Evolutionary conservation across 768 basidiomycete genomes (phyloP), one percentile per base, ranked within the genome.

Genomic region (Mycena olivaceomarginata): DNA sequence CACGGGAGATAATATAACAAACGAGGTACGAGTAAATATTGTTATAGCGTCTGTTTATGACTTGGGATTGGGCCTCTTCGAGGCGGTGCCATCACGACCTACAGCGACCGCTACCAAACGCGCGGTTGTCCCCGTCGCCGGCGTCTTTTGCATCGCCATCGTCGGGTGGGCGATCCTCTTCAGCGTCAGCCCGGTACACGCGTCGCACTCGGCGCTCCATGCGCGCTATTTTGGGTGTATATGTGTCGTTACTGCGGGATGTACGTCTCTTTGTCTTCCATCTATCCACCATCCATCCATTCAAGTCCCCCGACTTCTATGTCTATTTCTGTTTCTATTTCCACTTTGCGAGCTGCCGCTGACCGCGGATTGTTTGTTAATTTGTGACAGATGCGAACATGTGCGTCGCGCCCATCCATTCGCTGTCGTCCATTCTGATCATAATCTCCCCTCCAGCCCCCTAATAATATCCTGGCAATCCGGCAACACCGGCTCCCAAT

Each of bases 401-500:
- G 51, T 53, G 9, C 51, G 51, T 53, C 20, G 5, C 13, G n/a
- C n/a, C n/a, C n/a, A n/a, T 15, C 4, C 51, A 20, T 53, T 53
- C 16, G 16, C 51, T n/a, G 5, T 20, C 16, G 10, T 15, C 46
- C 46, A 13, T 15, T 48, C n/a, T n/a, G 46, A 48, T 16, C n/a
- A n/a, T 48, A 10, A 4, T 15, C 16, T 16, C 16, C 16, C 18
- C 51, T 53, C n/a, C n/a, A 75, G 68, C 70, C 75, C 75, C 5
- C 69, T 76, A 2, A 70, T 76, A n/a, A 76, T 76, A 46, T 70
- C 75, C 45, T 76, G 75, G 75, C 75, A 76, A 71, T 59, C 53
- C 63, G 64, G 41, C 56, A 76, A 76, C 75, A 76, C 75, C 12
- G 69, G 69, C 69, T 59, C 75, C 45, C 69, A 76, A 46, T 70